These are phyloP conservation scores for Dryas integrifolia DNA, from an alignment of 331 rosid genomes.

Conservation along the genomic window DNA sequence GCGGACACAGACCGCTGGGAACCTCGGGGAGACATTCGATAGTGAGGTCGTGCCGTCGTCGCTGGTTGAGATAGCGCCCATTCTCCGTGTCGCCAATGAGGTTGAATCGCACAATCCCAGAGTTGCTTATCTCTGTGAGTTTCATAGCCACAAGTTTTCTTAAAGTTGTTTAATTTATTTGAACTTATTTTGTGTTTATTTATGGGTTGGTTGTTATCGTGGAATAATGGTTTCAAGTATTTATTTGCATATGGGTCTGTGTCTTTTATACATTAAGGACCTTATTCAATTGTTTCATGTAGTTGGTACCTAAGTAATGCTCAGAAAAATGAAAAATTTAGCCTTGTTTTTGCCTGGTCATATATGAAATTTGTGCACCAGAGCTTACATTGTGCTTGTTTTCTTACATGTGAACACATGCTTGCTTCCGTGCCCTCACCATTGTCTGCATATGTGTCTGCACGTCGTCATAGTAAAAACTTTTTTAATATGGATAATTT, in stretches of 20 bases:
- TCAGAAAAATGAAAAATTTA: background rate
- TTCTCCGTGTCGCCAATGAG: constrained; percentile 97
- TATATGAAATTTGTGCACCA: background rate
- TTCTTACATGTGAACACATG: background rate
- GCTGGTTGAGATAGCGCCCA: constrained; percentile 82
- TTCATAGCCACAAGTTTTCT: background rate
- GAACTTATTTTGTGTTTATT: background rate
- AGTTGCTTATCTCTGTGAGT: constrained; percentile 95
- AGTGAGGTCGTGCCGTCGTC: constrained; percentile 96
- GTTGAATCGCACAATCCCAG: constrained; percentile 86
- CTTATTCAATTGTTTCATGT: background rate
- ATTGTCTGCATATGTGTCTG: background rate
- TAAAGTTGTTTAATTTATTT: background rate
- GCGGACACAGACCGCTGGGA: constrained; percentile 92
- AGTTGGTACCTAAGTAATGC: background rate
- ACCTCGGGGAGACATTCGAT: constrained; percentile 77
- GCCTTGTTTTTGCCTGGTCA: background rate
- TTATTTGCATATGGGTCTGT: background rate
- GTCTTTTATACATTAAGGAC: background rate
- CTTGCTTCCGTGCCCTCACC: background rate
- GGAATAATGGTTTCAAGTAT: background rate
- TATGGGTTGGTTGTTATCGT: background rate
- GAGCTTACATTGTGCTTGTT: background rate
- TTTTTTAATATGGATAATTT: background rate
- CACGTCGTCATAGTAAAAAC: background rate